Conservation (phyloP, 176 grass and related monocot genomes). For the Carex kokanica region DNA sequence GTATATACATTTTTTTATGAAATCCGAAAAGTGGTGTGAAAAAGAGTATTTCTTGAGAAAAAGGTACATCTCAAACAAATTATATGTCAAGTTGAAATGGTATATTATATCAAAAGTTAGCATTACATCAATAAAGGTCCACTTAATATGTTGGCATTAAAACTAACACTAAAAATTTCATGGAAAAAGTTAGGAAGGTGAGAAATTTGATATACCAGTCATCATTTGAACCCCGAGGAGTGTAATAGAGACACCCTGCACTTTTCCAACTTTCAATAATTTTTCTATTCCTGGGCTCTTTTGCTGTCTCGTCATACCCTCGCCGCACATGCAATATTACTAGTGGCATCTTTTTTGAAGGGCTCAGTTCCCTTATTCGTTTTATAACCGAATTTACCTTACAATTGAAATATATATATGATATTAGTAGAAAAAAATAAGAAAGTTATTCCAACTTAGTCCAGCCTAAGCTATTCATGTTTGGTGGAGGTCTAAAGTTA, state of each 20-base stretch:
- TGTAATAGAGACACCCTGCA: constrained; percentile 58
- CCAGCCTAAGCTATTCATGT: too few relatives aligned
- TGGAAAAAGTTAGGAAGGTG: background rate
- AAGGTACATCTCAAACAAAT: background rate
- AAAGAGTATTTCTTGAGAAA: background rate
- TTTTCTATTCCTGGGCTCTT: constrained; percentile 53
- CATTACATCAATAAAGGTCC: background rate
- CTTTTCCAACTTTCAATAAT: constrained; percentile 60
- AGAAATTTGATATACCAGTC: constrained; percentile 56
- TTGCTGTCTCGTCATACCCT: constrained; percentile 44
- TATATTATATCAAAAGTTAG: background rate
- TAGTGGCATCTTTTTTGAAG: constrained; percentile 73
- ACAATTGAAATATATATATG: constrained; percentile 9
- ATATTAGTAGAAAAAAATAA: background rate
- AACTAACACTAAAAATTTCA: background rate
- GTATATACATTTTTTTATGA: background rate
- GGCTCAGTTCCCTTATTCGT: constrained; percentile 60
- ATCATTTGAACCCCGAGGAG: constrained; percentile 83
- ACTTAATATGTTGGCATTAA: background rate
- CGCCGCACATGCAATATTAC: constrained; percentile 67
- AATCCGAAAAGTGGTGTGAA: background rate
- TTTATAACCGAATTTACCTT: constrained; percentile 73
- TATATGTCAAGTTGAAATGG: background rate
- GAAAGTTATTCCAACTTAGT: background rate
- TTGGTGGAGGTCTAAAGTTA: too few relatives aligned